Evolutionary conservation across 495 filamentous ascomycete genomes (phyloP).

Genomic region (Penicillium turbatum): DNA sequence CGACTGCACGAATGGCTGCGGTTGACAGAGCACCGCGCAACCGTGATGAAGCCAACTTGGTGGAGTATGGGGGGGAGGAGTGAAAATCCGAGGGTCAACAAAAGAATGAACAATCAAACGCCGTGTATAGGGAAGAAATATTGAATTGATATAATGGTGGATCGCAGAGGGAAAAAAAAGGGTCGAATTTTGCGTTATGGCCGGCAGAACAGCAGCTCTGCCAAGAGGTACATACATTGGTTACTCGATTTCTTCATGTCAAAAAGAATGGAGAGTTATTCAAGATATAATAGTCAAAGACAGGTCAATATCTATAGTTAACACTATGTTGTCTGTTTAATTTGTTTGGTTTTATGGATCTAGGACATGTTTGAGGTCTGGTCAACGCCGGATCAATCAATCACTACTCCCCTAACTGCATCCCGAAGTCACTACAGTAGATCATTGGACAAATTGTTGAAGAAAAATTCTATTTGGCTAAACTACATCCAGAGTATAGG

Average conservation of each 20-base stretch:
- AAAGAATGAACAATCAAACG: constrained; percentile 1
- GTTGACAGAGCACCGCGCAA: constrained; percentile 31
- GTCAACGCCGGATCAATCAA: too few species aligned
- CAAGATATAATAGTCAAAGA: too few species aligned
- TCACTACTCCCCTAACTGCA: too few species aligned
- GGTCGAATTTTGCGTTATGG: constrained; percentile 2
- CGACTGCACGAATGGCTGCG: constrained; percentile 28
- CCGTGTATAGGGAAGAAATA: neutral
- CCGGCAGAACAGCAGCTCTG: neutral
- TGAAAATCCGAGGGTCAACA: neutral
- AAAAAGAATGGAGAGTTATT: too few species aligned
- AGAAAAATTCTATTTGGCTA: constrained; percentile 7
- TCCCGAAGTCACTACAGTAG: neutral
- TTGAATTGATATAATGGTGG: neutral
- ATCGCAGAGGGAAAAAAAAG: neutral
- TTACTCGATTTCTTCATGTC: too few species aligned
- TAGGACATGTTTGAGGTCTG: too few species aligned
- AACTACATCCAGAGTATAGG: constrained; percentile 6
- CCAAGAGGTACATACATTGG: neutral
- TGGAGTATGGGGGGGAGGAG: neutral
- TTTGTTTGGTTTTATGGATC: too few species aligned
- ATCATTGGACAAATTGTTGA: too few species aligned
- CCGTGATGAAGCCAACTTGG: constrained; percentile 44
- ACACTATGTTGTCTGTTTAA: too few species aligned
- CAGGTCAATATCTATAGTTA: too few species aligned